Base-by-base conservation (phyloP, 208 protist species). In the Wallacemonas sp. region DNA sequence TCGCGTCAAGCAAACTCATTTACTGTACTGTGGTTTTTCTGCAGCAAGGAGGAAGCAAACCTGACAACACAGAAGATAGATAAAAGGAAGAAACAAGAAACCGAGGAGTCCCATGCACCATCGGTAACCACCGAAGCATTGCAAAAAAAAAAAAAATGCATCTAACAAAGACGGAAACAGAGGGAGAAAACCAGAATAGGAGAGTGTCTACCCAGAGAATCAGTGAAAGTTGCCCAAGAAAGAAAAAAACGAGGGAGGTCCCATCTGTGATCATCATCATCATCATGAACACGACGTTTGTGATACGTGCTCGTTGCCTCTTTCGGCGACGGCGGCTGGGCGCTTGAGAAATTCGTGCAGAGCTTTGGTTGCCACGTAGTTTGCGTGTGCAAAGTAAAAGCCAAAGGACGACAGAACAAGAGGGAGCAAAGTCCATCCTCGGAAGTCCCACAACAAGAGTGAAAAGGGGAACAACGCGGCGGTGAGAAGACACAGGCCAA, bases 401-500 rank as follows among this genome's bases (percentile, higher is more conserved):
- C 85, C 67, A 38, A 86, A 81, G 11, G 80, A 77, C 0, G 88
- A 74, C 1, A 64, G 46, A 12, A 78, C 81, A 8, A 90, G 74
- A 0, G 88, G 85, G 14, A 92, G 68, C 34, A 90, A 34, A 41
- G 64, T 80, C 33, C 78, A 77, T 0, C 88, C 88, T 14, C 85
- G 72, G 39, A 90, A 90, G 27, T 90, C 78, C 64, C 36, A 74
- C 58, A 76, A 56, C 29, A 90, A 41, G 12, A 92, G 64, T 2
- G 76, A 88, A 4, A 87, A 39, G 12, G 88, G 88, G 73, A 82
- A 94, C 9, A 94, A 60, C 52, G 70, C 68, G 0, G 81, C 78
- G 29, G 81, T 65, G 26, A 85, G 76, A 9, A 91, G 71, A 41
- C 80, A 90, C 14, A 72, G 9, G 44, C 75, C 76, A n/a, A 83